A percentile compares a stretch with the other conserved stretches of the same genome.
phyloP scores from a whole-genome alignment of 2,329 filamentous ascomycete genomes.

The Calonectria leucothoes region DNA sequence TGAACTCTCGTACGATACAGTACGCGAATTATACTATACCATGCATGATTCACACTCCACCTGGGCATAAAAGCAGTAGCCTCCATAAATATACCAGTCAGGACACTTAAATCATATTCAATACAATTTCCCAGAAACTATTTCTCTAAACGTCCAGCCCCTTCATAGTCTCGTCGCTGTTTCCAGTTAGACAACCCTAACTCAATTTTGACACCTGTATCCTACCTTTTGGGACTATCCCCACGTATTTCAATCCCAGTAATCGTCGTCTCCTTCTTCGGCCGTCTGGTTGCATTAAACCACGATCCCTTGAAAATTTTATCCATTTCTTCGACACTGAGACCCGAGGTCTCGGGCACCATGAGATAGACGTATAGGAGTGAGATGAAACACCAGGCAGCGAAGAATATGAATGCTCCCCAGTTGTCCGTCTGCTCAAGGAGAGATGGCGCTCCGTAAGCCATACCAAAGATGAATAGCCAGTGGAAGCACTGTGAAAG shows the following conservation, averaged over 20 bases:
- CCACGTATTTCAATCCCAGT: neutral
- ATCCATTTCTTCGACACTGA: constrained; percentile 53
- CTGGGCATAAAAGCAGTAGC: no score
- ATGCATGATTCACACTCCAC: no score
- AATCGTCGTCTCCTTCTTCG: neutral
- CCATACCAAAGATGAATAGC: constrained; percentile 56
- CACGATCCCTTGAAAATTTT: constrained; percentile 47
- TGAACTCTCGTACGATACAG: no score
- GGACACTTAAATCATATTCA: no score
- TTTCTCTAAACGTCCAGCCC: neutral
- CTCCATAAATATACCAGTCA: no score
- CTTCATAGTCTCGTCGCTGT: neutral
- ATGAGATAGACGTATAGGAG: constrained; percentile 52
- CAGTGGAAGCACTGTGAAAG: constrained; percentile 35
- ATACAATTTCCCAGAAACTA: no score
- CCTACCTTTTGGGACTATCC: no score
- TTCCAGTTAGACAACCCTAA: neutral
- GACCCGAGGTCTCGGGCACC: constrained; percentile 53
- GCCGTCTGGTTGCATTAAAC: constrained; percentile 32
- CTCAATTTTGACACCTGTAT: no score
- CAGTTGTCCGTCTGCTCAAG: constrained; percentile 50
- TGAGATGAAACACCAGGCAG: constrained; percentile 50
- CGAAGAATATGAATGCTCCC: constrained; percentile 55
- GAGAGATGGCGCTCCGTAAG: constrained; percentile 47
- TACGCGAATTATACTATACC: no score